These are phyloP conservation scores for Fusarium armeniacum DNA, from an alignment of 2,329 filamentous ascomycete species.

Conservation along the genomic window DNA sequence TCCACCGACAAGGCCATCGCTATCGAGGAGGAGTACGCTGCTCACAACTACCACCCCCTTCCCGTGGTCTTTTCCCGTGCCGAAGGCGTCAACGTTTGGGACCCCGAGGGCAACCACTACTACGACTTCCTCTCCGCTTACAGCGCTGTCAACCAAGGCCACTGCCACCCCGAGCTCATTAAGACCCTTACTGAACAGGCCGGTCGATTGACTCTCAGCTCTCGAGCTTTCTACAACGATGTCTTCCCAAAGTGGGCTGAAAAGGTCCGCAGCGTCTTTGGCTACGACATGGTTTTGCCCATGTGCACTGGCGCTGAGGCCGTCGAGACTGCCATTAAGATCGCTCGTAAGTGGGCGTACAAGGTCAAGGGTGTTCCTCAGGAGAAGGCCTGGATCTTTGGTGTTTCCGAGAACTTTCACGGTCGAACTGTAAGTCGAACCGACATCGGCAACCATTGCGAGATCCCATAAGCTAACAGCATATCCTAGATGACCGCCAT, in stretches of 20 bases:
- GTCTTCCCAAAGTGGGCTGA: constrained; percentile 45
- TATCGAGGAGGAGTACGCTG: constrained; percentile 85
- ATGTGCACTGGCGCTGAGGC: constrained; percentile 45
- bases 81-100: constrained; percentile 91
- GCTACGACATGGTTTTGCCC: constrained; percentile 41
- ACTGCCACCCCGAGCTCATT: constrained; percentile 84
- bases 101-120: constrained; percentile 95
- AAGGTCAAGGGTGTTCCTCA: constrained; percentile 45
- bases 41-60: constrained; percentile 98
- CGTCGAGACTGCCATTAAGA: constrained; percentile 43
- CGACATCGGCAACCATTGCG: not conserved
- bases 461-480: constrained; percentile 9
- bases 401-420: constrained; percentile 43
- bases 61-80: constrained; percentile 93
- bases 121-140: constrained; percentile 98
- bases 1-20: constrained; percentile 85
- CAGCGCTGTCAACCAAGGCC: constrained; percentile 44
- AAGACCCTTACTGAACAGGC: constrained; percentile 93
- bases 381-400: constrained; percentile 43
- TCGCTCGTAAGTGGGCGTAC: constrained; percentile 43
- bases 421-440: constrained; percentile 73
- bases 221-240: constrained; percentile 43
- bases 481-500: constrained; percentile 84
- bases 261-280: constrained; percentile 42
- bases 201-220: constrained; percentile 69